A percentile compares a stretch with the other conserved stretches of the same genome.
Evolutionary conservation across 768 basidiomycete genomes (phyloP).

Genomic region (Agaricus bisporus): DNA sequence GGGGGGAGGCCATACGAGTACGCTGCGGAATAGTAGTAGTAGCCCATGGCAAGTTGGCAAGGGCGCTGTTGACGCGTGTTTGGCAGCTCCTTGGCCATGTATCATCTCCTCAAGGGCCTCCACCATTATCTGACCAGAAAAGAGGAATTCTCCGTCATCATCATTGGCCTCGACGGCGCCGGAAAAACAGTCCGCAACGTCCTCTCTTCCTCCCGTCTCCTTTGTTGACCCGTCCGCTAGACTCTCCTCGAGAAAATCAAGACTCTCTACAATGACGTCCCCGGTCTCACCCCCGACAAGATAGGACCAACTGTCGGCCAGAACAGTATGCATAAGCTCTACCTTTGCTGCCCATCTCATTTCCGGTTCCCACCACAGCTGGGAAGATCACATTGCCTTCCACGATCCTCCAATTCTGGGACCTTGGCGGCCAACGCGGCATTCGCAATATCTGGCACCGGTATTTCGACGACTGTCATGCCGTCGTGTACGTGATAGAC

Average conservation of each 20-base stretch:
- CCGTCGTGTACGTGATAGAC: conserved; percentile 93
- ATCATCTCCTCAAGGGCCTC: conserved; percentile 88
- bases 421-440: conserved; percentile 91
- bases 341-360: not conserved
- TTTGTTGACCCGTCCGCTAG: conserved; percentile 31
- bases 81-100: conserved; percentile 48
- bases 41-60: conserved; percentile 29
- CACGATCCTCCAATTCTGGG: conserved; percentile 94
- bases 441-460: conserved; percentile 92
- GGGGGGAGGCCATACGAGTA: conserved; percentile 61
- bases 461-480: conserved; percentile 97
- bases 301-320: conserved; percentile 97
- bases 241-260: conserved; percentile 92
- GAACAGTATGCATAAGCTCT: conserved; percentile 63
- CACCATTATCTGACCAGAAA: conserved; percentile 89
- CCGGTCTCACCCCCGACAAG: conserved; percentile 86
- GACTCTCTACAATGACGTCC: conserved; percentile 81
- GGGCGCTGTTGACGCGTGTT: conserved; percentile 20
- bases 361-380: conserved; percentile 37
- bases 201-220: not conserved
- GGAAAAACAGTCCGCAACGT: conserved; percentile 71
- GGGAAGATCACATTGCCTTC: conserved; percentile 92
- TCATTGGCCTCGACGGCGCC: conserved; percentile 88
- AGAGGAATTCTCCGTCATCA: conserved; percentile 91
- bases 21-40: conserved; percentile 33